A percentile compares a stretch with the other conserved stretches of the same genome.
phyloP scores from a whole-genome alignment of 495 filamentous ascomycete genomes.

The Neurospora sp. region DNA sequence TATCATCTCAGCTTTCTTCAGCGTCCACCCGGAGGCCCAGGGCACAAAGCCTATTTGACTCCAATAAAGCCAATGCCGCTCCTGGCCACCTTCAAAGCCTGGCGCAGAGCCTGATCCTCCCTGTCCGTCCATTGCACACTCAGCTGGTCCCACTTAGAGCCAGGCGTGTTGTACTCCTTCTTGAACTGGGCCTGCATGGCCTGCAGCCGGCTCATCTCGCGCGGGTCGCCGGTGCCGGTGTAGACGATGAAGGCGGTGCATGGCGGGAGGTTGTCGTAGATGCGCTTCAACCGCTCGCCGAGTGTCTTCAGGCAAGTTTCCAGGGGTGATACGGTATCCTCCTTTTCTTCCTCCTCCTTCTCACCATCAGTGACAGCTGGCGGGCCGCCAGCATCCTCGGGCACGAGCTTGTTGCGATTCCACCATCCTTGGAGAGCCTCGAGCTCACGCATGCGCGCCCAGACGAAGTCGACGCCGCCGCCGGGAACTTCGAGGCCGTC shows the following conservation, averaged over 20 bases:
- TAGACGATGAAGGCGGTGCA: conserved; percentile 86
- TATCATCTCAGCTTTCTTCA: not conserved
- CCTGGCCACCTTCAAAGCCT: conserved; percentile 59
- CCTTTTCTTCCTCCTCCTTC: not conserved
- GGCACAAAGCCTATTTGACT: conserved; percentile 45
- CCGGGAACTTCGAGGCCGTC: conserved; percentile 51
- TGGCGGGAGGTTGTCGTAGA: conserved; percentile 67
- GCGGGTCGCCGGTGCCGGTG: conserved; percentile 79
- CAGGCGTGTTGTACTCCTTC: conserved; percentile 58
- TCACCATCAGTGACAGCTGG: conserved; percentile 4
- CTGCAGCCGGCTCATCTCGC: conserved; percentile 64
- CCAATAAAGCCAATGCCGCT: conserved; percentile 73
- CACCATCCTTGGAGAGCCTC: conserved; percentile 79
- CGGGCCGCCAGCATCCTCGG: conserved; percentile 7
- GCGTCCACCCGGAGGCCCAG: not conserved
- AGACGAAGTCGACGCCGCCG: conserved; percentile 77
- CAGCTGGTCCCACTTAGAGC: conserved; percentile 79
- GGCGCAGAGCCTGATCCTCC: conserved; percentile 70
- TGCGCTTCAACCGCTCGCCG: conserved; percentile 46
- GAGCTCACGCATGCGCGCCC: conserved; percentile 77
- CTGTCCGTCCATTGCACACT: conserved; percentile 83
- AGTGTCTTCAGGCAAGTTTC: conserved; percentile 40
- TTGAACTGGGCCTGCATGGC: conserved; percentile 62
- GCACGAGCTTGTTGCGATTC: conserved; percentile 42
- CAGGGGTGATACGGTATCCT: conserved; percentile 31